A percentile compares a stretch with the other conserved stretches of the same genome.
Evolutionary conservation across 2,329 filamentous ascomycete species (phyloP).

Genomic region (Pestalotiopsis fici): DNA sequence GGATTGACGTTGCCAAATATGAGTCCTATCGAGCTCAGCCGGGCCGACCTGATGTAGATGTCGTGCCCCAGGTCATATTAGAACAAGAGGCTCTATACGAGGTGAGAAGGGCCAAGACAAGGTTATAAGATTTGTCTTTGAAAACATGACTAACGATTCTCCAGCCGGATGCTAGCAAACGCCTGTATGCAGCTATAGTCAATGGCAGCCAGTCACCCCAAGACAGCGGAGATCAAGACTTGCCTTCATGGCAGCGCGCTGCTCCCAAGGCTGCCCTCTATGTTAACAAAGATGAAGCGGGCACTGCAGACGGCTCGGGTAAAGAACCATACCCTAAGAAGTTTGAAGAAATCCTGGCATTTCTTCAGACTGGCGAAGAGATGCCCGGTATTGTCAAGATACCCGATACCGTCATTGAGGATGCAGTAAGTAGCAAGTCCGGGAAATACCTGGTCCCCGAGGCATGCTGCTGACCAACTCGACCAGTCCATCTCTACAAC

Average conservation of each 20-base stretch:
- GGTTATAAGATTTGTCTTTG: background rate
- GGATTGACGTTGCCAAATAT: slow-evolving; percentile 8
- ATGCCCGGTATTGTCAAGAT: slow-evolving; percentile 78
- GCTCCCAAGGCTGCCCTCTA: slow-evolving; percentile 32
- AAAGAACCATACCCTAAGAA: slow-evolving; percentile 67
- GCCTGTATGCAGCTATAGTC: slow-evolving; percentile 6
- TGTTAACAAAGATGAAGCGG: slow-evolving; percentile 20
- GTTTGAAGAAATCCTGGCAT: slow-evolving; percentile 74
- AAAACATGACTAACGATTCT: background rate
- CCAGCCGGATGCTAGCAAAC: slow-evolving; percentile 10
- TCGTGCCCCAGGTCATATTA: slow-evolving; percentile 9
- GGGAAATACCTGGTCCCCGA: background rate
- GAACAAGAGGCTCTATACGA: slow-evolving; percentile 13
- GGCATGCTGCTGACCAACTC: background rate
- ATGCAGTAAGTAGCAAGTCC: slow-evolving; percentile 39
- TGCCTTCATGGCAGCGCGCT: slow-evolving; percentile 32
- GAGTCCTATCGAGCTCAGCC: slow-evolving; percentile 5
- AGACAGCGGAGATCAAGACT: background rate
- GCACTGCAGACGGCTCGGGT: slow-evolving; percentile 14
- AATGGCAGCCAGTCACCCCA: slow-evolving; percentile 1
- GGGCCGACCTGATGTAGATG: slow-evolving; percentile 1
- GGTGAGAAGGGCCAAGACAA: background rate
- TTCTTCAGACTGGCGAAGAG: slow-evolving; percentile 70
- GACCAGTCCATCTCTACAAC: slow-evolving; percentile 13
- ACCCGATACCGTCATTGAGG: slow-evolving; percentile 67